These are phyloP conservation scores for Boletus sp. DNA, from an alignment of 768 basidiomycete genomes.

Conservation along the genomic window DNA sequence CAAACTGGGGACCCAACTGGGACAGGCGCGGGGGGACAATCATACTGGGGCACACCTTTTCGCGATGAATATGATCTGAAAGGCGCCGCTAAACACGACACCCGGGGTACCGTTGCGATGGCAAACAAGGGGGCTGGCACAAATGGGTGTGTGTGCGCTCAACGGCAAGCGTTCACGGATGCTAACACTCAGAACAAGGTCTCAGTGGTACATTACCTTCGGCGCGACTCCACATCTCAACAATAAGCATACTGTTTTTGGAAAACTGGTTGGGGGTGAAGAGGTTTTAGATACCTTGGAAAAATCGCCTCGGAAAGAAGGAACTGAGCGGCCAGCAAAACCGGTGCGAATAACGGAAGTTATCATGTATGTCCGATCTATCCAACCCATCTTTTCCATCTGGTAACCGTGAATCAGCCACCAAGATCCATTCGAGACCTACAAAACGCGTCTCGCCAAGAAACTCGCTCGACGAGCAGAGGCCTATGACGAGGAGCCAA, in stretches of 20 bases:
- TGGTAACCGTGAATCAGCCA: slow-evolving; percentile 46
- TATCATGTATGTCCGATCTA: slow-evolving; percentile 60
- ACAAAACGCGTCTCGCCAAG: slow-evolving; percentile 78
- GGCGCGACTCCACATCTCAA: slow-evolving; percentile 79
- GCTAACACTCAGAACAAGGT: slow-evolving; percentile 42
- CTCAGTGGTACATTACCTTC: slow-evolving; percentile 95
- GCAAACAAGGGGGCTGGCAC: slow-evolving; percentile 92
- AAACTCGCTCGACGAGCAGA: slow-evolving; percentile 52
- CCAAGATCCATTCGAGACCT: slow-evolving; percentile 94
- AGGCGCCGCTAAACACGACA: slow-evolving; percentile 84
- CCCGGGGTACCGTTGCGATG: slow-evolving; percentile 86
- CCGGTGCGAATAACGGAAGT: slow-evolving; percentile 83
- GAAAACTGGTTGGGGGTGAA: slow-evolving; percentile 94
- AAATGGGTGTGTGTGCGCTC: slow-evolving; percentile 57
- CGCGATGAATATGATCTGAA: slow-evolving; percentile 90
- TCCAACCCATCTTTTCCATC: not conserved
- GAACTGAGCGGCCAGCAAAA: slow-evolving; percentile 84
- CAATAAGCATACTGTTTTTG: slow-evolving; percentile 94
- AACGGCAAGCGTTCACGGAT: not conserved
- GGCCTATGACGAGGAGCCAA: slow-evolving; percentile 30
- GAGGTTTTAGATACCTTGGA: slow-evolving; percentile 86
- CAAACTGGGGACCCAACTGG: slow-evolving; percentile 98
- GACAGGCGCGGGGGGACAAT: slow-evolving; percentile 89
- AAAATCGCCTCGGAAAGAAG: slow-evolving; percentile 72
- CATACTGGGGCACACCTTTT: slow-evolving; percentile 94